phyloP scores from a whole-genome alignment of 371 early-diverging fungal genomes.

The Gilbertella persicaria region DNA sequence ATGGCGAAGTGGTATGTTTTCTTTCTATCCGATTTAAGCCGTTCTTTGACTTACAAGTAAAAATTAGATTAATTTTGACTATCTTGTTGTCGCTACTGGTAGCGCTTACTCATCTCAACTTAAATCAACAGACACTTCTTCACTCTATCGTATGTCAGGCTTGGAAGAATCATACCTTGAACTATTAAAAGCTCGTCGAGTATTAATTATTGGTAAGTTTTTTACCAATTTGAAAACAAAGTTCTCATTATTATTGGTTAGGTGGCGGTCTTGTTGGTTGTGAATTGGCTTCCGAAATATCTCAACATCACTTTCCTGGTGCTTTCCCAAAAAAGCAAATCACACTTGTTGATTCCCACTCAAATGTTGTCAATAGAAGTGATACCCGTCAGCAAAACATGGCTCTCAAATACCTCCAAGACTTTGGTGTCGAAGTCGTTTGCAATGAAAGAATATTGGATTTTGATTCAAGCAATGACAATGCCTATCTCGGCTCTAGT shows the following conservation, averaged over 20 bases:
- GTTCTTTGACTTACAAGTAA: too few species aligned
- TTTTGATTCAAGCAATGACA: slow-evolving; percentile 24
- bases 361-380: slow-evolving; percentile 41
- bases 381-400: slow-evolving; percentile 44
- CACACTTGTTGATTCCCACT: slow-evolving; percentile 55
- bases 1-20: slow-evolving; percentile 25
- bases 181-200: slow-evolving; percentile 52
- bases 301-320: slow-evolving; percentile 29
- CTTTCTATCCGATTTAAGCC: too few species aligned
- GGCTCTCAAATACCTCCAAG: slow-evolving; percentile 51
- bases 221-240: slow-evolving; percentile 35
- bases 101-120: slow-evolving; percentile 56
- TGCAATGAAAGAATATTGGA: slow-evolving; percentile 58
- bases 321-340: slow-evolving; percentile 55
- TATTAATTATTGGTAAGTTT: slow-evolving; percentile 56
- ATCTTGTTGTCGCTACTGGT: slow-evolving; percentile 74
- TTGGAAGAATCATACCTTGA: slow-evolving; percentile 48
- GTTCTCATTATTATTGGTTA: slow-evolving; percentile 36
- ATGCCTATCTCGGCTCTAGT: slow-evolving; percentile 31
- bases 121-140: slow-evolving; percentile 40
- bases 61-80: slow-evolving; percentile 64
- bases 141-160: slow-evolving; percentile 34
- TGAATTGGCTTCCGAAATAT: slow-evolving; percentile 67
- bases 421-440: slow-evolving; percentile 66
- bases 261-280: slow-evolving; percentile 73